phyloP scores from a whole-genome alignment of 495 filamentous ascomycete species.

The Neurospora sp. region DNA sequence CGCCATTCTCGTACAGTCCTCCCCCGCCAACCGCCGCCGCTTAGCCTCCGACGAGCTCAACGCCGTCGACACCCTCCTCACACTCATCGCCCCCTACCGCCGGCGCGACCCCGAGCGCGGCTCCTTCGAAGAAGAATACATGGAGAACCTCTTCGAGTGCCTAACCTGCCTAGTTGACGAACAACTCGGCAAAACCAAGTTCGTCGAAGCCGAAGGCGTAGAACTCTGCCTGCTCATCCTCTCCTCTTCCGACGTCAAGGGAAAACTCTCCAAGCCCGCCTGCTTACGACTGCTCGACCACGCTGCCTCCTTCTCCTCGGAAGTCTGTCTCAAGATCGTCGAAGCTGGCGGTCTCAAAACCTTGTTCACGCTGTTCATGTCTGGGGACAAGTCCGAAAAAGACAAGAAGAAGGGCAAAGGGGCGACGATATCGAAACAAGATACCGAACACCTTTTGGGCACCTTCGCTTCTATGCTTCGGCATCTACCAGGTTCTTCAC shows the following conservation, averaged over 20 bases:
- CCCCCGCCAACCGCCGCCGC: slow-evolving; percentile 56
- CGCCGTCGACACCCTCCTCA: slow-evolving; percentile 70
- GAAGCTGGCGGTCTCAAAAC: slow-evolving; percentile 80
- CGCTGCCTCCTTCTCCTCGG: slow-evolving; percentile 42
- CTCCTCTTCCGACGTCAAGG: slow-evolving; percentile 36
- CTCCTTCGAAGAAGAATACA: slow-evolving; percentile 85
- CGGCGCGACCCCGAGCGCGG: slow-evolving; percentile 79
- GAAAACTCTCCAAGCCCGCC: slow-evolving; percentile 65
- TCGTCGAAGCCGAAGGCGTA: slow-evolving; percentile 83
- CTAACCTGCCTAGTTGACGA: slow-evolving; percentile 73
- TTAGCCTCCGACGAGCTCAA: slow-evolving; percentile 48
- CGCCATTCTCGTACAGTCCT: slow-evolving; percentile 57
- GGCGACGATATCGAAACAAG: slow-evolving; percentile 16
- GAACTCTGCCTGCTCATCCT: slow-evolving; percentile 80
- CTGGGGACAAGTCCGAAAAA: slow-evolving; percentile 26
- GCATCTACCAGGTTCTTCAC: slow-evolving; percentile 62
- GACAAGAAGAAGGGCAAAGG: slow-evolving; percentile 60
- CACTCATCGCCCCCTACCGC: slow-evolving; percentile 79
- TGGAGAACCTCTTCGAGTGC: slow-evolving; percentile 84
- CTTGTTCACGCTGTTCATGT: slow-evolving; percentile 77
- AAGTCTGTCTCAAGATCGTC: slow-evolving; percentile 65
- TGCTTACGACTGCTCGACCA: slow-evolving; percentile 79
- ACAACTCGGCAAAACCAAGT: slow-evolving; percentile 63
- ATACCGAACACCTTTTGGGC: slow-evolving; percentile 74
- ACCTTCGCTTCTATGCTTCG: slow-evolving; percentile 82